A percentile compares a stretch with the other conserved stretches of the same genome.
Evolutionary conservation across 2,329 filamentous ascomycete genomes (phyloP).

Genomic region (Coniochaeta sp.): DNA sequence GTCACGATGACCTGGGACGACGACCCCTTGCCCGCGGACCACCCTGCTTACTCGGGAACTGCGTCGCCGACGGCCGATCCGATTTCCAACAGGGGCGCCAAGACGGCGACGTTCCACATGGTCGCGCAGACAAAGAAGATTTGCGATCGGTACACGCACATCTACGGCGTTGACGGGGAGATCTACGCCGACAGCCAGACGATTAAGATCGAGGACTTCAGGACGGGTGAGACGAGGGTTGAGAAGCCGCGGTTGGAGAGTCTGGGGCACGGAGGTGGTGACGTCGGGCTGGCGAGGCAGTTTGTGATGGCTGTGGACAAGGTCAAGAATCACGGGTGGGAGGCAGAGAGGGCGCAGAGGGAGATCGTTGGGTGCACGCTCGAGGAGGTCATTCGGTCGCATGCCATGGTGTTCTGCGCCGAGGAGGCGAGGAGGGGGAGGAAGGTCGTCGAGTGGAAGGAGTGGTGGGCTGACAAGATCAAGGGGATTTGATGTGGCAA

Average conservation of each 20-base stretch:
- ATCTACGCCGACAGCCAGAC: constrained; percentile 74
- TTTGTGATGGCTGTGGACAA: constrained; percentile 77
- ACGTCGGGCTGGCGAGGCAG: constrained; percentile 70
- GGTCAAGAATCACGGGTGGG: constrained; percentile 65
- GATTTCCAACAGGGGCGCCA: constrained; percentile 52
- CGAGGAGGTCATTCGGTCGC: constrained; percentile 82
- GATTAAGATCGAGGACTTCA: constrained; percentile 72
- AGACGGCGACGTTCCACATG: constrained; percentile 91
- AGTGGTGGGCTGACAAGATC: constrained; percentile 65
- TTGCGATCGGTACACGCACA: constrained; percentile 75
- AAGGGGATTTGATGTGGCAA: constrained; percentile 11
- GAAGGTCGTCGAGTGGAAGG: constrained; percentile 65
- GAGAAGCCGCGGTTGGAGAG: constrained; percentile 55
- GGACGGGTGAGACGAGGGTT: constrained; percentile 43
- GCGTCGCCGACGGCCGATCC: constrained; percentile 12
- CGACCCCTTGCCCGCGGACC: constrained; percentile 33
- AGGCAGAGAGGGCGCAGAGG: constrained; percentile 64
- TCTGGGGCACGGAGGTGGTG: constrained; percentile 67
- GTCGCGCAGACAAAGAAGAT: constrained; percentile 81
- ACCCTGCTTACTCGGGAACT: constrained; percentile 10
- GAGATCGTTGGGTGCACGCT: constrained; percentile 73
- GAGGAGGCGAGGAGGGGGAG: constrained; percentile 71
- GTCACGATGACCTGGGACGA: constrained; percentile 88
- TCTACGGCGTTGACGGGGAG: constrained; percentile 84
- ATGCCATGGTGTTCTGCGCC: constrained; percentile 89